A percentile compares a stretch with the other conserved stretches of the same genome.
Conservation (phyloP, 2,329 filamentous ascomycete species). For the Colletotrichum orchidophilum region DNA sequence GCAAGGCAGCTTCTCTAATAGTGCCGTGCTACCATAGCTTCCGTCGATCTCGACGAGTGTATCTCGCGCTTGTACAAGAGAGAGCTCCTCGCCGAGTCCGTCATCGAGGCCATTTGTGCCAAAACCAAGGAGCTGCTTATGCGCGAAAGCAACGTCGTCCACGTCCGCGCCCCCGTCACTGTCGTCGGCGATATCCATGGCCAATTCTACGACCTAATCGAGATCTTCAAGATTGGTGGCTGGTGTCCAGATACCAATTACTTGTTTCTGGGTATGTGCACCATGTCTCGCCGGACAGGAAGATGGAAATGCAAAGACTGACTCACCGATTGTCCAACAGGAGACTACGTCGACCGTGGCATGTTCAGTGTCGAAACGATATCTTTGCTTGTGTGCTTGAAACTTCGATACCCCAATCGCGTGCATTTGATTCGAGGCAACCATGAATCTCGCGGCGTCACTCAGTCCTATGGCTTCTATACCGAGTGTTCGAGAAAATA, state of each 20-base stretch:
- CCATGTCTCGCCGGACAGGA: neutral
- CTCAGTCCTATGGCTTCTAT: conserved; percentile 99
- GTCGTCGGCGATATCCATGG: conserved; percentile 99
- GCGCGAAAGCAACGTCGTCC: conserved; percentile 99
- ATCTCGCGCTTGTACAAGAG: conserved; percentile 97
- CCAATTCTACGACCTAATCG: conserved; percentile 98
- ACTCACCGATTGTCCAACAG: conserved; percentile 52
- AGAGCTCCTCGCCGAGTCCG: conserved; percentile 94
- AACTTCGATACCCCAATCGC: conserved; percentile 94
- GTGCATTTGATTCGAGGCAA: conserved; percentile 97
- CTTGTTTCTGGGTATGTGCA: conserved; percentile 85
- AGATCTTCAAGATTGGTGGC: conserved; percentile 98
- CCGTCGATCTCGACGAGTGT: conserved; percentile 98
- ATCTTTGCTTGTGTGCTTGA: conserved; percentile 95
- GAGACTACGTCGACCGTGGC: conserved; percentile 97
- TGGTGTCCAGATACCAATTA: conserved; percentile 99
- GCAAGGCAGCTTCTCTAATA: conserved; percentile 7
- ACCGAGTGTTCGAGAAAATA: conserved; percentile 98
- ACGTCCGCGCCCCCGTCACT: conserved; percentile 93
- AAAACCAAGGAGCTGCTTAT: conserved; percentile 99
- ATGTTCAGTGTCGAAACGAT: conserved; percentile 99
- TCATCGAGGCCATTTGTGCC: conserved; percentile 98
- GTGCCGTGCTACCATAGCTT: conserved; percentile 64
- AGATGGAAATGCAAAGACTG: neutral
- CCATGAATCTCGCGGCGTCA: conserved; percentile 96